Percentiles rank a stretch among this genome's conserved stretches.
phyloP scores from a whole-genome alignment of 495 filamentous ascomycete genomes.

The Parmelia sp. region DNA sequence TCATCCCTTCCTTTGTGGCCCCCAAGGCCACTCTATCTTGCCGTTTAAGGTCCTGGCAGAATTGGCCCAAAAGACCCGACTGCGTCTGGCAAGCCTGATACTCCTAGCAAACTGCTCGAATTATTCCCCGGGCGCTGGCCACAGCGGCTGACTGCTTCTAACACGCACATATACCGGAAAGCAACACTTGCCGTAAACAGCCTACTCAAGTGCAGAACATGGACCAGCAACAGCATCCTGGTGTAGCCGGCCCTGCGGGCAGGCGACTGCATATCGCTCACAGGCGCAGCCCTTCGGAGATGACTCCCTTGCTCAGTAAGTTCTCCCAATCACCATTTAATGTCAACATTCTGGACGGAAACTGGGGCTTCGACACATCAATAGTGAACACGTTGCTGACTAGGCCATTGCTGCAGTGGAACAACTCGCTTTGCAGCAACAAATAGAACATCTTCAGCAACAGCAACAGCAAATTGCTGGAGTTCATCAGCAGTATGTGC shows the following conservation, averaged over 20 bases:
- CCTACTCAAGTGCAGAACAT: slow-evolving; percentile 38
- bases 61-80: neutral
- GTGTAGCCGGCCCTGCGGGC: slow-evolving; percentile 73
- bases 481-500: slow-evolving; percentile 93
- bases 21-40: neutral
- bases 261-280: slow-evolving; percentile 96
- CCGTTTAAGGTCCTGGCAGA: neutral
- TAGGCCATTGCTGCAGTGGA: slow-evolving; percentile 59
- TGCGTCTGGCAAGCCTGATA: slow-evolving; percentile 7
- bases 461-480: slow-evolving; percentile 97
- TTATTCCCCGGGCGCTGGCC: neutral
- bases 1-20: slow-evolving; percentile 21
- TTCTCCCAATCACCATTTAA: slow-evolving; percentile 35
- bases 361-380: neutral
- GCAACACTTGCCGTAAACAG: neutral
- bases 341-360: neutral
- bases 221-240: slow-evolving; percentile 77
- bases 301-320: slow-evolving; percentile 98
- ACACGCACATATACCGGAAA: neutral
- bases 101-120: neutral
- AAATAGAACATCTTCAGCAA: slow-evolving; percentile 95
- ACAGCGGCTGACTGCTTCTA: slow-evolving; percentile 4
- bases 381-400: slow-evolving; percentile 7
- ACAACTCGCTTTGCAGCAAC: slow-evolving; percentile 97
- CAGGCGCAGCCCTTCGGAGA: slow-evolving; percentile 91